phyloP scores from a whole-genome alignment of 495 filamentous ascomycete genomes.

The Tuber melanosporum region DNA sequence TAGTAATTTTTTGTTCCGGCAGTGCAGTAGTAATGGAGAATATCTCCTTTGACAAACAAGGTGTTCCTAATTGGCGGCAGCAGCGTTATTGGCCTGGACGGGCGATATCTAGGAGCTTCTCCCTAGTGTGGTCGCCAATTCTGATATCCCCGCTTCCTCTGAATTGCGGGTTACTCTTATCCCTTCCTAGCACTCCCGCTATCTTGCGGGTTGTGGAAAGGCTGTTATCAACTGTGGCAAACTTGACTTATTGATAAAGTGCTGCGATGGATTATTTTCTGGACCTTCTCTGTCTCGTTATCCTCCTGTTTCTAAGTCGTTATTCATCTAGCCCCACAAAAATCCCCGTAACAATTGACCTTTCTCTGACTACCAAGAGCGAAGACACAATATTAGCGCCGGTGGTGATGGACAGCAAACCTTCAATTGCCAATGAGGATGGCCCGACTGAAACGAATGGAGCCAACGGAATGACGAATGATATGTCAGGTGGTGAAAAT shows the following conservation, averaged over 20 bases:
- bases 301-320: slow-evolving; percentile 6
- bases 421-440: slow-evolving; percentile 4
- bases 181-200: neutral
- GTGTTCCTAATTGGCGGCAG: slow-evolving; percentile 3
- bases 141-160: neutral
- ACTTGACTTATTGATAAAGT: neutral
- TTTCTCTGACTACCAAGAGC: neutral
- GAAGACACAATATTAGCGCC: neutral
- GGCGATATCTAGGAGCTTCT: slow-evolving; percentile 1
- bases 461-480: neutral
- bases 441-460: neutral
- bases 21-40: slow-evolving; percentile 6
- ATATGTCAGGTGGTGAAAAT: neutral
- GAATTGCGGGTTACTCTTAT: neutral
- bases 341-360: neutral
- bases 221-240: neutral
- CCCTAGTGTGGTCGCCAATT: neutral
- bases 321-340: neutral
- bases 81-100: neutral
- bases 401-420: neutral
- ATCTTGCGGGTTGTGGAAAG: neutral
- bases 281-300: slow-evolving; percentile 15
- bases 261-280: slow-evolving; percentile 13
- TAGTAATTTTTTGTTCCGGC: neutral
- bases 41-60: slow-evolving; percentile 10